Base-by-base conservation (phyloP, 2,329 filamentous ascomycete genomes). In the Penicillium frequentans region DNA sequence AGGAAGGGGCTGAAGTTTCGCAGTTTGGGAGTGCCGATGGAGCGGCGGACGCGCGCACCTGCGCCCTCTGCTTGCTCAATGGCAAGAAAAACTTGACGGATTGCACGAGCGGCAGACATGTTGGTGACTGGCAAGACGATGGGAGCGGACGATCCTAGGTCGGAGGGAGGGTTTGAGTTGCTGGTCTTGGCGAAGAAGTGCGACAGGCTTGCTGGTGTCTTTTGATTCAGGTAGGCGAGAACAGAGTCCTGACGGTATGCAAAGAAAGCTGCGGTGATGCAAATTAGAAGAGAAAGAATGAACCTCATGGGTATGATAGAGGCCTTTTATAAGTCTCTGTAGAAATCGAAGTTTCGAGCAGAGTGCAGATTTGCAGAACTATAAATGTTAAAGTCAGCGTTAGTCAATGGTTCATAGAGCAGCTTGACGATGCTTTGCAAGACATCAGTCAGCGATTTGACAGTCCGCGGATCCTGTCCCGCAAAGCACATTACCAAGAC, bases 1-100 rank as follows among this genome's bases (percentile, higher is more conserved):
- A 97, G 82, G 77, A 98, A 97, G 0, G 93, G 95, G 14, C 88
- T 90, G 75, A 98, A 89, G 80, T 96, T 91, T 70, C 88, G 86
- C 23, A 98, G 82, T 64, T 89, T 83, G 5, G 90, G 83, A 1
- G 91, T 96, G 65, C 93, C 93, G 64, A 98, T 90, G 43, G 90
- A 93, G 57, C 93, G 87, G 61, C 93, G 86, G 14, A 98, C 93
- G 60, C 87, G 84, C 5, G 93, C 93, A 55, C 95, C 93, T 0
- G 88, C 91, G 44, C 93, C 93, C 75, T 98, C 93, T 27, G 90
- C 81, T 75, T 96, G 90, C 75, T 96, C 91, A 58, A 89, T 77
- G 59, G 93, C 93, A 45, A 91, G 83, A 75, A 97, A 93, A 64
- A 89, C 86, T 77, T 93, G 90, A 64, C 86, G 86, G 72, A 98